A percentile compares a stretch with the other conserved stretches of the same genome.
Evolutionary conservation across 345 rosid genomes (phyloP).

Genomic region (Cardamine chenopodiifolia): DNA sequence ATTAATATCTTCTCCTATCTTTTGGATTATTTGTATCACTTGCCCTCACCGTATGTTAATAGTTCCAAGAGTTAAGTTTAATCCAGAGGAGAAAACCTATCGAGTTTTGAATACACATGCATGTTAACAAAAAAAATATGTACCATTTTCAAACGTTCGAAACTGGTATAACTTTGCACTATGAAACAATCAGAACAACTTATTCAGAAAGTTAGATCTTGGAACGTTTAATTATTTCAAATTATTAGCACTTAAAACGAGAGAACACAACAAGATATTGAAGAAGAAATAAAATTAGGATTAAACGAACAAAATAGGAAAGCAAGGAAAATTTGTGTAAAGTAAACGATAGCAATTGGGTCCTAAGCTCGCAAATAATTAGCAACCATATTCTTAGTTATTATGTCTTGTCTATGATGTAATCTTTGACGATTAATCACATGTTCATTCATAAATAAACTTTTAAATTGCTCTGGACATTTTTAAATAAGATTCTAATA

Average conservation of each 20-base stretch:
- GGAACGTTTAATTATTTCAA: no score
- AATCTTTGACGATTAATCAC: not conserved
- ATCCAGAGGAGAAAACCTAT: not conserved
- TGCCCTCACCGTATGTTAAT: not conserved
- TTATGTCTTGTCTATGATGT: conserved; percentile 16
- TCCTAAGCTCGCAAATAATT: conserved; percentile 18
- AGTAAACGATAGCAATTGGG: not conserved
- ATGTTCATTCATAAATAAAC: conserved; percentile 7
- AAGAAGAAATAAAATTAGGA: not conserved
- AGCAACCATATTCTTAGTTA: conserved; percentile 26
- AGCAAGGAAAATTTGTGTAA: not conserved
- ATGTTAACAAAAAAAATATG: not conserved
- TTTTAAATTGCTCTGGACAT: not conserved
- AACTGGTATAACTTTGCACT: not conserved
- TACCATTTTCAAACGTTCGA: not conserved
- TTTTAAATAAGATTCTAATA: not conserved
- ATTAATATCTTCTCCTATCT: no score
- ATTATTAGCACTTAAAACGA: no score
- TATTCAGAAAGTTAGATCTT: no score
- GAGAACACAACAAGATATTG: no score
- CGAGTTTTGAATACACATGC: not conserved
- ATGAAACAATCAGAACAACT: not conserved
- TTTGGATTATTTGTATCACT: not conserved
- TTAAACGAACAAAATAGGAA: not conserved
- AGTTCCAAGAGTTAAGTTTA: not conserved